These are phyloP conservation scores for Urtica urens DNA, from an alignment of 306 rosid species.

Conservation along the genomic window DNA sequence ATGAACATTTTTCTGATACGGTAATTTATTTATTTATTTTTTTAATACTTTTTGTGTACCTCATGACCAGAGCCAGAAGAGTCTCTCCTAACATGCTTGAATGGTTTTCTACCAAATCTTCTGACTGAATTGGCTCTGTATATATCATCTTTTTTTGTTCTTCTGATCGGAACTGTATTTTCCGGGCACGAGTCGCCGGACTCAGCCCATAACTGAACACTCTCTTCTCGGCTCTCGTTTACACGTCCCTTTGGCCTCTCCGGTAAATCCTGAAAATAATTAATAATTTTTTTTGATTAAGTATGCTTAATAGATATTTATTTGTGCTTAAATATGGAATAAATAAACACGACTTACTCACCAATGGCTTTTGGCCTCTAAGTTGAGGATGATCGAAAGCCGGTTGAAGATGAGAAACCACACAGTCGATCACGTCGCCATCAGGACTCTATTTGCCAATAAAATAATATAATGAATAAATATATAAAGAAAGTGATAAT, in stretches of 20 bases:
- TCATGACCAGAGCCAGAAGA: conserved; percentile 82
- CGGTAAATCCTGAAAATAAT: conserved; percentile 72
- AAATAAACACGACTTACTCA: no score
- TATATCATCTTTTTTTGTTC: conserved; percentile 64
- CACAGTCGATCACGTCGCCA: conserved; percentile 92
- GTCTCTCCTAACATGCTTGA: conserved; percentile 58
- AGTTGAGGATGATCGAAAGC: conserved; percentile 85
- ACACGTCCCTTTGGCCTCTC: conserved; percentile 55
- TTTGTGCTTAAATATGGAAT: no score
- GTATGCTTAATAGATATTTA: no score
- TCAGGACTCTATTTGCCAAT: conserved; percentile 67
- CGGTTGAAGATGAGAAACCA: conserved; percentile 71
- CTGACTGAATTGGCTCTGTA: conserved; percentile 62
- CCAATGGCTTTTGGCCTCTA: conserved; percentile 74
- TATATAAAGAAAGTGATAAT: not conserved
- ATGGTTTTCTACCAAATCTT: conserved; percentile 70
- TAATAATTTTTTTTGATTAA: no score
- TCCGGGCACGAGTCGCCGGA: conserved; percentile 78
- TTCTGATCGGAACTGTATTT: conserved; percentile 82
- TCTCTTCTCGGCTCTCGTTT: conserved; percentile 22
- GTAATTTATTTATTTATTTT: conserved; percentile 15
- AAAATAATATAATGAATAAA: not conserved
- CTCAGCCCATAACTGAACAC: conserved; percentile 65
- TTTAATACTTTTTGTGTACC: conserved; percentile 28
- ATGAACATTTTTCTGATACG: no score